Evolutionary conservation across 805 yeast genomes (phyloP).

Genomic region (Wickerhamiella hasegawae): DNA sequence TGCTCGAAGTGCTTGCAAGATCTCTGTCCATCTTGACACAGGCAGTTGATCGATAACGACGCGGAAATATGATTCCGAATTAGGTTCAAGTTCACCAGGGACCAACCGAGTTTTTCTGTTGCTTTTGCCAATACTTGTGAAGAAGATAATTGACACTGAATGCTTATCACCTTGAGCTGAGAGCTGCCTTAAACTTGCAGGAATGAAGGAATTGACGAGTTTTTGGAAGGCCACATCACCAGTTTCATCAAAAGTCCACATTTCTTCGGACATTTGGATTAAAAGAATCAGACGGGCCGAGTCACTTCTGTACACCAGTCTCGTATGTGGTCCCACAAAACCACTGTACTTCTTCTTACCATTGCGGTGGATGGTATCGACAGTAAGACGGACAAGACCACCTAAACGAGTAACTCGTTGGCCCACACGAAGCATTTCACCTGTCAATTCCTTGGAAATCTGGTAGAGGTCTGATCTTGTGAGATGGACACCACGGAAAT

Average conservation of each 20-base stretch:
- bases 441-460: conserved; percentile 43
- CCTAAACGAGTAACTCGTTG: conserved; percentile 48
- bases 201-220: conserved; percentile 80
- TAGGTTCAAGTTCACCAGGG: conserved; percentile 55
- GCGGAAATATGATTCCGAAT: conserved; percentile 65
- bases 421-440: conserved; percentile 47
- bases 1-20: conserved; percentile 69
- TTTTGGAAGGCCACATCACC: conserved; percentile 91
- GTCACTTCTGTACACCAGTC: conserved; percentile 77
- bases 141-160: conserved; percentile 72
- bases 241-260: conserved; percentile 96
- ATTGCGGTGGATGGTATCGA: conserved; percentile 45
- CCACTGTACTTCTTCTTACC: conserved; percentile 64
- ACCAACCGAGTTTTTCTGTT: conserved; percentile 23
- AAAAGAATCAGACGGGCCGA: conserved; percentile 71
- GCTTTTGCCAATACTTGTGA: conserved; percentile 56
- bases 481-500: conserved; percentile 61
- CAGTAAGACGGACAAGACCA: conserved; percentile 43
- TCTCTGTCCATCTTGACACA: conserved; percentile 76
- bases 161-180: conserved; percentile 77
- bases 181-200: conserved; percentile 80
- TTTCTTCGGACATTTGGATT: conserved; percentile 81
- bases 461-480: conserved; percentile 92
- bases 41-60: conserved; percentile 93
- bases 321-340: conserved; percentile 55